Conservation (phyloP, 306 rosid species). For the Mimosa pudica region DNA sequence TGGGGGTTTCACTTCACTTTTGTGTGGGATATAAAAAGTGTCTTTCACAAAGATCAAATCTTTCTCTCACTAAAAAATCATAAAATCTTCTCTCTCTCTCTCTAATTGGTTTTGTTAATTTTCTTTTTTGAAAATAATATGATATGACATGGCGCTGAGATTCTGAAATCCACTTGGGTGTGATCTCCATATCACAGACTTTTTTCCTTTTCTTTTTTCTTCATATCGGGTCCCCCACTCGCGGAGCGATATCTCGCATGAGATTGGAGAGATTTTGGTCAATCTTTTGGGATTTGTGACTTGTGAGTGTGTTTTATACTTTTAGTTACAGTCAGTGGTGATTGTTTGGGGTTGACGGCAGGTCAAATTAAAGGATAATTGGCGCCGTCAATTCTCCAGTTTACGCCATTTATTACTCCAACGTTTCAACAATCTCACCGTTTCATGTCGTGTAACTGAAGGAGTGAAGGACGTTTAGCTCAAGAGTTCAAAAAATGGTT, state of each 20-base stretch:
- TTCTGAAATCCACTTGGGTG: conserved; percentile 84
- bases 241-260: conserved; percentile 37
- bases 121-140: conserved; percentile 33
- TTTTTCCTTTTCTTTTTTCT: conserved; percentile 15
- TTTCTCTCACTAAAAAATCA: conserved; percentile 49
- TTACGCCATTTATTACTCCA: conserved; percentile 10
- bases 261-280: conserved; percentile 44
- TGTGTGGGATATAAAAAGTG: conserved; percentile 25
- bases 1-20: background rate
- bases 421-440: background rate
- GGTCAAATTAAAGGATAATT: conserved; percentile 52
- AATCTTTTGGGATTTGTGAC: conserved; percentile 38
- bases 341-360: conserved; percentile 40
- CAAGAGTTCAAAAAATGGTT: too few species aligned
- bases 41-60: conserved; percentile 71
- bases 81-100: conserved; percentile 44
- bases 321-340: too few species aligned
- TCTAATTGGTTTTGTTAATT: conserved; percentile 26
- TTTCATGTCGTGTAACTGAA: background rate
- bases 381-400: conserved; percentile 43
- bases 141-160: conserved; percentile 67
- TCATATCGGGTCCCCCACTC: conserved; percentile 5
- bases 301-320: conserved; percentile 32
- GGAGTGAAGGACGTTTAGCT: too few species aligned
- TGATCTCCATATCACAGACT: conserved; percentile 53